Base-by-base conservation (phyloP, 1,284 basidiomycete genomes). In the Meira miltonrushii region DNA sequence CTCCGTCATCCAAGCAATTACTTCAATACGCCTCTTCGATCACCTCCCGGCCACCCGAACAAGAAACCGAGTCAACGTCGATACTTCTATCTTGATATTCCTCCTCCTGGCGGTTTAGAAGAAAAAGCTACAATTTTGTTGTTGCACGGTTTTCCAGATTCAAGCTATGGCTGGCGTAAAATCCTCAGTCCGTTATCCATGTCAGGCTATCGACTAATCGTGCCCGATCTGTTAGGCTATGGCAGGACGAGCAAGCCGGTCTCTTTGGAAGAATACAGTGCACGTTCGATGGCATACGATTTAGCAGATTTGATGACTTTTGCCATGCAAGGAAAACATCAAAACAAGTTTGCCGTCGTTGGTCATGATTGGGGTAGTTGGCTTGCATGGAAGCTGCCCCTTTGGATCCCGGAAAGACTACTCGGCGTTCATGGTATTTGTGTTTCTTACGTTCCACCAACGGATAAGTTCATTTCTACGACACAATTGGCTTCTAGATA, bases 301-400 rank as follows among this genome's bases (percentile, higher is more conserved):
- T 61, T 73, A 54, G 60, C 60, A n/a, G 71, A 64, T 6, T 54
- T 73, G 23, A 59, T 73, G 7, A 64, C 69, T n/a, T 57, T 64
- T 41, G 68, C 65, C 6, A 49, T 60, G 13, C 28, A 33, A 33
- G 71, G 62, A 11, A 64, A 59, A 3, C 50, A 66, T 23, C 58
- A 56, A 3, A 66, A 61, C 25, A 53, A 59, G 7, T 66, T 73
- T 40, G 64, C 71, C 38, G 67, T 73, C 15, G 55, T 73, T 12
- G 61, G 60, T 40, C 71, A 73, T 47, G 71, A 73, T 55, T 73
- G 71, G 71, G 71, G 71, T 37, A 62, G 65, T 7, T 70, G 63
- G 60, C 58, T 73, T 10, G 61, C 64, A 2, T 73, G 71, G 71
- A 61, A 62, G 21, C 64, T 68, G 19, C 68, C 64, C 0, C 64